These are phyloP conservation scores for Lentinula sp. DNA, from an alignment of 768 basidiomycete species.

Conservation along the genomic window DNA sequence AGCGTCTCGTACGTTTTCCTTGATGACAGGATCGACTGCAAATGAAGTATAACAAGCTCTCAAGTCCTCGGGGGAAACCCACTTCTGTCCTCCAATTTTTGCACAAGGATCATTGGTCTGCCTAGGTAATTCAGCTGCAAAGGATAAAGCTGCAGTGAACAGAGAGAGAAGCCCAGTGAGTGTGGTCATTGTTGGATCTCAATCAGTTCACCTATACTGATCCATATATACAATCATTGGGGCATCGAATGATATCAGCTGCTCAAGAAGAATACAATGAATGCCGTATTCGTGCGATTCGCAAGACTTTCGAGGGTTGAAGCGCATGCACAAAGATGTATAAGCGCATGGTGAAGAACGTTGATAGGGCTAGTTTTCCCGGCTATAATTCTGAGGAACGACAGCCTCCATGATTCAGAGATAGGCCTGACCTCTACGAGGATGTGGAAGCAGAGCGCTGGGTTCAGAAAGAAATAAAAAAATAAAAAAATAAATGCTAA, in stretches of 20 bases:
- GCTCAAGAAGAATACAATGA: background rate
- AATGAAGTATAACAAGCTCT: conserved; percentile 30
- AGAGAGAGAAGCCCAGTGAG: background rate
- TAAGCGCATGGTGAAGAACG: background rate
- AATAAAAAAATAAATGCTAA: too few species aligned
- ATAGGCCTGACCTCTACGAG: too few species aligned
- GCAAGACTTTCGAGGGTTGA: background rate
- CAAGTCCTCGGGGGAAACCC: conserved; percentile 26
- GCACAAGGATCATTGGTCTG: conserved; percentile 25
- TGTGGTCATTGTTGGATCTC: background rate
- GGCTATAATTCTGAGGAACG: too few species aligned
- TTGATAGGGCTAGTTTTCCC: background rate
- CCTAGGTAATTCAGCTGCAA: background rate
- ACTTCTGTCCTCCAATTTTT: conserved; percentile 28
- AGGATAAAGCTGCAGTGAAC: background rate
- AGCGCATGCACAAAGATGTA: background rate
- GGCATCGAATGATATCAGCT: background rate
- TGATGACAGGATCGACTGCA: conserved; percentile 22
- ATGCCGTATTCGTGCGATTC: background rate
- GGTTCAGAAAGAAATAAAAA: too few species aligned
- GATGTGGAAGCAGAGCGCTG: too few species aligned
- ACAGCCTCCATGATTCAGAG: too few species aligned
- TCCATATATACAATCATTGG: background rate
- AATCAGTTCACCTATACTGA: background rate
- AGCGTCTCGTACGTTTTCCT: conserved; percentile 23